Percentiles rank a stretch among this genome's conserved stretches.
Evolutionary conservation across 257 asterid genomes (phyloP).

Genomic region (Lycium barbarum): DNA sequence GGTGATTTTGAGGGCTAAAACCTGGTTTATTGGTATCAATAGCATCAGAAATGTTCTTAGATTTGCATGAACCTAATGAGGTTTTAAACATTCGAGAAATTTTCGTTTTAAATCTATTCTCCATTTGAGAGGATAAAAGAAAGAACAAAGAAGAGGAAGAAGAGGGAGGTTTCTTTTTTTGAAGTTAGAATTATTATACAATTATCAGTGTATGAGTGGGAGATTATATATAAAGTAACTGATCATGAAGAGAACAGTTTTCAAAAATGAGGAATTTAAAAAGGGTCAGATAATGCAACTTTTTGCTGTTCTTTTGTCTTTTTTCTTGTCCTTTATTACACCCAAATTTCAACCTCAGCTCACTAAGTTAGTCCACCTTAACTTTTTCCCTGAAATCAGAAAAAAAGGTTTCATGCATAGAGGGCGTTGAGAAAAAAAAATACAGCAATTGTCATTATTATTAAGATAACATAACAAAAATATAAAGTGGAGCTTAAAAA

Average conservation of each 20-base stretch:
- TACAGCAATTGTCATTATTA: too few species aligned
- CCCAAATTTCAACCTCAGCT: background rate
- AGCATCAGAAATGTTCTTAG: slow-evolving; percentile 51
- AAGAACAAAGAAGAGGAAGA: background rate
- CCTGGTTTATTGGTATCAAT: slow-evolving; percentile 32
- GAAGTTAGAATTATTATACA: slow-evolving; percentile 27
- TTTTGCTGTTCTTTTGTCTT: slow-evolving; percentile 31
- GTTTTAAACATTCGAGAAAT: slow-evolving; percentile 55
- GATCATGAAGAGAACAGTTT: background rate
- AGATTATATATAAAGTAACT: background rate
- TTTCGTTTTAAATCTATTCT: slow-evolving; percentile 47
- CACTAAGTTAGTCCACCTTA: slow-evolving; percentile 1
- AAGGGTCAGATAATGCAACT: background rate
- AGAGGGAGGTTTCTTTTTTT: background rate
- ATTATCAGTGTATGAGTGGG: slow-evolving; percentile 14
- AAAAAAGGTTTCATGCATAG: background rate
- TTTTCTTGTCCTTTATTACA: slow-evolving; percentile 18
- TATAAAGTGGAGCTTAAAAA: background rate
- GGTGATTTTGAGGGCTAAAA: slow-evolving; percentile 22
- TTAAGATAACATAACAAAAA: too few species aligned
- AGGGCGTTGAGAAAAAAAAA: background rate
- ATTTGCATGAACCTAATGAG: slow-evolving; percentile 53
- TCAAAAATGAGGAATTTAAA: background rate
- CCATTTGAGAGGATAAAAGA: slow-evolving; percentile 32
- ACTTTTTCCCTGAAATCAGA: slow-evolving; percentile 16